Base-by-base conservation (phyloP, 257 asterid species). In the Fraxinus excelsior region DNA sequence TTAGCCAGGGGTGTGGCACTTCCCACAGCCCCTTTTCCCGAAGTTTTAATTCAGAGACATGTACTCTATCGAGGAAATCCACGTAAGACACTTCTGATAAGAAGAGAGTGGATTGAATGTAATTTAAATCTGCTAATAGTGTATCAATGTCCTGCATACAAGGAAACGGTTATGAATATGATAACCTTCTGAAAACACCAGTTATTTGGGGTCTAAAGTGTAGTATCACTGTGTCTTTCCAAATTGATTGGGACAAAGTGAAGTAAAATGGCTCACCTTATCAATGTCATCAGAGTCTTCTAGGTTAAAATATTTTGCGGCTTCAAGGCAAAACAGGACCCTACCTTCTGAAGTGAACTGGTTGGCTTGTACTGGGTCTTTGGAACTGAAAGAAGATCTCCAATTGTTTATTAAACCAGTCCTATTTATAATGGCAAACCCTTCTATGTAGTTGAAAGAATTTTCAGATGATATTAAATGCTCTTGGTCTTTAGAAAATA, bases 1-100 rank as follows among this genome's bases (percentile, higher is more conserved):
- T 96, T 32, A 96, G 84, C 98, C 99, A 96, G 10, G 99, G 99
- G 77, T 96, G 98, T 64, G 97, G 95, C 44, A 96, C 84, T 25
- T 96, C 99, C 99, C 99, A 93, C 78, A 96, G 35, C 25, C 99
- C 98, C 37, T 87, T 86, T 72, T 83, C 85, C 46, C 80, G 80
- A 56, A 91, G 97, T 85, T 87, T 91, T 73, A 83, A 76, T 81
- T 91, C 98, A 5, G 95, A 85, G 2, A 85, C 85, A 46, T 96
- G 98, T 5, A 93, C 97, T 80, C 99, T 86, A 71, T 96, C 91
- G 9, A 96, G 83, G 77, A 93, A 93, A 19, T 91, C 90, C 16
- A 85, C 82, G 40, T 93, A 96, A 13, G 98, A 68, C 64, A 91
- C 92, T 84, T 93, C 97, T 16, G 98, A 80, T 29, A 60, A 79